These are phyloP conservation scores for Sphaerostilbella broomeana DNA, from an alignment of 2,329 filamentous ascomycete species.

Conservation along the genomic window DNA sequence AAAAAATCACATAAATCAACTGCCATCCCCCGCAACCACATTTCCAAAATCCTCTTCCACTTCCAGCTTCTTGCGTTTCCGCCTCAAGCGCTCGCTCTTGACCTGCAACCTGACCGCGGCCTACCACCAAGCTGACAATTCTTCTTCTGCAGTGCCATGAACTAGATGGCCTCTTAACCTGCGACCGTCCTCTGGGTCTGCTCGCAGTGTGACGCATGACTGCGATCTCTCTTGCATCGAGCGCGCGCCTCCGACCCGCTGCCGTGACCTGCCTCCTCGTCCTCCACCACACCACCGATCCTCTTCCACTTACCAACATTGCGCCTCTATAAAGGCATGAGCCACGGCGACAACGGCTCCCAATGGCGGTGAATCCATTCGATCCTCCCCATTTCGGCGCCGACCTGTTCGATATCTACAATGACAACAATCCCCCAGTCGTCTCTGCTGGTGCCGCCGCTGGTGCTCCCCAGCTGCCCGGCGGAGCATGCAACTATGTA, in stretches of 20 bases:
- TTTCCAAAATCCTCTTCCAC: neutral
- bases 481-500: constrained; percentile 52
- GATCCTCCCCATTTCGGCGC: constrained; percentile 36
- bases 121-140: constrained; percentile 4
- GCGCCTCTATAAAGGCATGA: constrained; percentile 18
- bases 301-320: neutral
- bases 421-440: no score
- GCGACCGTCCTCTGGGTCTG: constrained; percentile 31
- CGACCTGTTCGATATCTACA: constrained; percentile 51
- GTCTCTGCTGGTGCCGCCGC: constrained; percentile 20
- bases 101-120: no score
- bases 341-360: constrained; percentile 20
- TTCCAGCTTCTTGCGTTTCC: no score
- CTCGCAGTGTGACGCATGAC: constrained; percentile 25
- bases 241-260: constrained; percentile 8
- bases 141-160: constrained; percentile 27
- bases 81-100: no score
- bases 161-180: constrained; percentile 25
- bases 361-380: constrained; percentile 48
- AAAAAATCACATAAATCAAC: no score
- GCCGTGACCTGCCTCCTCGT: constrained; percentile 11
- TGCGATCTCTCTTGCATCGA: constrained; percentile 6
- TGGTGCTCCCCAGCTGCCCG: constrained; percentile 35
- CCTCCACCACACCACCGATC: neutral
- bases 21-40: no score